Evolutionary conservation across 257 asterid genomes (phyloP), one percentile per base, ranked within the genome.

Genomic region (Linderniella brevidens): DNA sequence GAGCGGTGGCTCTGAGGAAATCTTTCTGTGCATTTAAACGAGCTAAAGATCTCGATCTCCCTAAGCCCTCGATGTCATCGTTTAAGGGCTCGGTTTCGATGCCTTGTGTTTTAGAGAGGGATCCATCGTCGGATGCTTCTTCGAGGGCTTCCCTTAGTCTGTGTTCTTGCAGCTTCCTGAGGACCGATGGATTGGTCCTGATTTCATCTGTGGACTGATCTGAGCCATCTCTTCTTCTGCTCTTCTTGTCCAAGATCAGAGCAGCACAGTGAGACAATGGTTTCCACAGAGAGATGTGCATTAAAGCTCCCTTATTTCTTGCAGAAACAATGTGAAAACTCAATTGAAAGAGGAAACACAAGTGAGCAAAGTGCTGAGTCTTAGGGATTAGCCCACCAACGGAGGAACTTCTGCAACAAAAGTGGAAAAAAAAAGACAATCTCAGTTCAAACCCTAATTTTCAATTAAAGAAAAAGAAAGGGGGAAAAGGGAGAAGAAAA

Each of bases 221-320:
- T 9, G 93, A 67, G 46, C 68, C 86, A 57, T 79, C 76, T 64
- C 65, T 77, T 57, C 82, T 68, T 66, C 93, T 71, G 86, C 93
- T 71, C 86, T 83, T 85, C 59, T 85, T 90, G 75, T 78, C 98
- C 80, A 90, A 59, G 32, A 90, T 69, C 61, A 90, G 76, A 66
- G 94, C 59, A 69, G 94, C 99, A 63, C 94, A 90, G 66, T 77
- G 96, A 59, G 96, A 85, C 55, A 90, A 59, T 62, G 99, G 94
- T 74, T 90, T 90, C 99, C 96, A 90, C 61, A 90, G 78, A 68
- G 94, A 73, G 71, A 90, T 62, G 85, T 85, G 96, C 99, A 90
- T 90, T 62, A 67, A 71, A 73, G 62, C 80, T 63, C 58, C 48
- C 49, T 41, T 54, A 48, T 44, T 37, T 10, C 8, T 19, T 4